phyloP scores from a whole-genome alignment of 106 monocot species.

The Allium fistulosum region DNA sequence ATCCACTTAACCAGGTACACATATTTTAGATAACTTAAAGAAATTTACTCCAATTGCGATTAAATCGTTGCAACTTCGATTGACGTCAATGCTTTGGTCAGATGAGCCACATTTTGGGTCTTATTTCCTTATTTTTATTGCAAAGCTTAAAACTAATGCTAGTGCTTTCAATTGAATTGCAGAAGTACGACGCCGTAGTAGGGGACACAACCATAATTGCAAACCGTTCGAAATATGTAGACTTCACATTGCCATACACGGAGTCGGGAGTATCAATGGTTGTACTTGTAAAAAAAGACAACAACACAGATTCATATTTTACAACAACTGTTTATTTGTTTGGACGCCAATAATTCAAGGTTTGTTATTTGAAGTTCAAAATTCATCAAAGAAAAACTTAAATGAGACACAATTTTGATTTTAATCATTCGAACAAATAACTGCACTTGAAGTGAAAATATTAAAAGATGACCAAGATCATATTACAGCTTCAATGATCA shows the following conservation, averaged over 20 bases:
- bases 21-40: no score
- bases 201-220: slow-evolving; percentile 25
- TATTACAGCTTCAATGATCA: no score
- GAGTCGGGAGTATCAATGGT: slow-evolving; percentile 35
- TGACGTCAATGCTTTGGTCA: neutral
- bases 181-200: slow-evolving; percentile 37
- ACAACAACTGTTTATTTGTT: no score
- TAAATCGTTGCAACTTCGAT: neutral
- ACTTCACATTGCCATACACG: slow-evolving; percentile 46
- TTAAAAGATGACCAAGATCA: no score
- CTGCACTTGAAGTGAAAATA: no score
- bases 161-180: neutral
- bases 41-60: no score
- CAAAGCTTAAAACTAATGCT: neutral
- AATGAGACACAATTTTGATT: no score
- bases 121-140: neutral
- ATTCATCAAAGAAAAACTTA: no score
- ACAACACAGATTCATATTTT: neutral
- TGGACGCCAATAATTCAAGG: no score
- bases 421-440: no score
- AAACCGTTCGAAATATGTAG: slow-evolving; percentile 24
- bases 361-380: no score
- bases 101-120: neutral
- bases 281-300: slow-evolving; percentile 18
- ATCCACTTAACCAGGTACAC: no score